Base-by-base conservation (phyloP, 1,284 basidiomycete species). In the Boletus hoseneyae region DNA sequence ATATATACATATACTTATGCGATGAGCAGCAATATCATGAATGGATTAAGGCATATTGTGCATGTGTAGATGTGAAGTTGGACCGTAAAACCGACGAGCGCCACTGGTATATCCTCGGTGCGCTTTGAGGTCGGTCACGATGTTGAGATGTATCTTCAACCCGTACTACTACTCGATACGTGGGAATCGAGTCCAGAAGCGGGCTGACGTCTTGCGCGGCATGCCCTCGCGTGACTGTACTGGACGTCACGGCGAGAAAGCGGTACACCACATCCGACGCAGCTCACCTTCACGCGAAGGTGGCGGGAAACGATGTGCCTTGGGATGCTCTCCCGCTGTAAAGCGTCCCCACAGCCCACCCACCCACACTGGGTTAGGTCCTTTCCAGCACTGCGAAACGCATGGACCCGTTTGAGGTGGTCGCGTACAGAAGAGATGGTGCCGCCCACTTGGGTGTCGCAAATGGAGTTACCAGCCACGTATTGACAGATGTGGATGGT, bases 241-340 rank as follows among this genome's bases (percentile, higher is more conserved):
- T 25, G 40, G 38, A 63, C 63, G 27, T 63, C 61, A 11, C 32
- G 16, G 13, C 63, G 63, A 27, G 62, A 60, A 29, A 65, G 53
- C 5, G 1, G 3, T 5, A 27, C 0, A 0, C 57, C 54, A 21
- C 61, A 63, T 0, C 1, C 19, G 3, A 0, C 6, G 25, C 61
- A 63, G 4, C 0, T 1, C 30, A 54, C 48, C 38, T 37, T 47
- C 18, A 53, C 47, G 6, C 30, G 38, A 8, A 65, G 33, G 32
- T 63, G 61, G 13, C 53, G 2, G 0, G 50, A 13, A 2, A 56
- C 6, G 6, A 63, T 53, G 18, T 63, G 63, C 9, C 63, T 49
- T 0, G 54, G 48, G 4, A 63, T 25, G 16, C 21, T 66, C 33
- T 61, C 63, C 3, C 45, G 27, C 35, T 62, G 54, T 6, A 62